Conservation (phyloP, 164 flowering plant species). For the Tetracentron sinense region DNA sequence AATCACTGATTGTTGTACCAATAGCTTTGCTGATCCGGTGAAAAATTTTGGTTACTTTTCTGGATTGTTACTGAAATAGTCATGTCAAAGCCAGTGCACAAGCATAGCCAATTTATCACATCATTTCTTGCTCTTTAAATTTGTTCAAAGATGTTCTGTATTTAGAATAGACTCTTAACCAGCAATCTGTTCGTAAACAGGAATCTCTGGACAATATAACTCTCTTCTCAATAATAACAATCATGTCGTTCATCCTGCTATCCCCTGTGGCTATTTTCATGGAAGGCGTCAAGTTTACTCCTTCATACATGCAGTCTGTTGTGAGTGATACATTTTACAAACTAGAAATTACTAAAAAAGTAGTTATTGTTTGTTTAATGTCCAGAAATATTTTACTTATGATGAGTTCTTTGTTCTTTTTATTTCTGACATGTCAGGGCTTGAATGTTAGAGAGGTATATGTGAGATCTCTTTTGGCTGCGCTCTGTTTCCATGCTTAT, state of each 20-base stretch:
- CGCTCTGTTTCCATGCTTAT: slow-evolving; percentile 95
- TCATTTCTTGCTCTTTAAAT: background rate
- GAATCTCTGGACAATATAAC: slow-evolving; percentile 79
- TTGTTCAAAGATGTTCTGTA: background rate
- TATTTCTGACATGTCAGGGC: slow-evolving; percentile 44
- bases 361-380: background rate
- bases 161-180: slow-evolving; percentile 9
- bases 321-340: slow-evolving; percentile 34
- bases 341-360: background rate
- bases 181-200: slow-evolving; percentile 37
- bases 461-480: slow-evolving; percentile 66
- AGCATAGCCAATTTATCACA: background rate
- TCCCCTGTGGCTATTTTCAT: slow-evolving; percentile 52
- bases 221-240: slow-evolving; percentile 67
- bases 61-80: background rate
- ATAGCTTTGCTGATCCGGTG: too few relatives aligned
- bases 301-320: slow-evolving; percentile 54
- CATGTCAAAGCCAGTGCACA: background rate
- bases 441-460: slow-evolving; percentile 59
- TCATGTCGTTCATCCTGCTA: slow-evolving; percentile 56
- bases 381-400: background rate
- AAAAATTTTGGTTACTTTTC: background rate
- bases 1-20: too few relatives aligned
- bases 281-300: slow-evolving; percentile 72
- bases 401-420: background rate